These are phyloP conservation scores for Penicillium lagena DNA, from an alignment of 495 filamentous ascomycete genomes.

Conservation along the genomic window DNA sequence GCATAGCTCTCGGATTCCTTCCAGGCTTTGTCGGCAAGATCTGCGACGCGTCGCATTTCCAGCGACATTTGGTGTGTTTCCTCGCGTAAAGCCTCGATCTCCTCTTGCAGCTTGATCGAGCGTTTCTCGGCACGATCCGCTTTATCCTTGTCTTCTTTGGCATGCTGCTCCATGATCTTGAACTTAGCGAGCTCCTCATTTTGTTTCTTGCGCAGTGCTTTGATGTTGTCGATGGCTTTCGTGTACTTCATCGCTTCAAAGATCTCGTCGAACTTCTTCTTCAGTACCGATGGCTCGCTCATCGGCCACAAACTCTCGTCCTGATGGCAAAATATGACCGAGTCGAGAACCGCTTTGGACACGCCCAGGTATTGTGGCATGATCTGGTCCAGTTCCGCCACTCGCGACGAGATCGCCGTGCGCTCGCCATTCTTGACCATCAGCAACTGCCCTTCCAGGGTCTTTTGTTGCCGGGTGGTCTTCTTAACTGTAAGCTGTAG, in stretches of 20 bases:
- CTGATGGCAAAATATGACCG: slow-evolving; percentile 97
- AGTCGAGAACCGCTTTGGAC: slow-evolving; percentile 81
- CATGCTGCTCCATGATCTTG: slow-evolving; percentile 65
- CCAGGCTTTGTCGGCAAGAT: slow-evolving; percentile 53
- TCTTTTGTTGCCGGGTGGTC: slow-evolving; percentile 62
- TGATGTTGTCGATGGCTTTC: slow-evolving; percentile 94
- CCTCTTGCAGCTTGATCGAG: slow-evolving; percentile 55
- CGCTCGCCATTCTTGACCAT: slow-evolving; percentile 78
- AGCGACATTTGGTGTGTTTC: slow-evolving; percentile 51
- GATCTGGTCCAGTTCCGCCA: slow-evolving; percentile 72
- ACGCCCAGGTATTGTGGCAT: slow-evolving; percentile 88
- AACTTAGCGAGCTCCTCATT: slow-evolving; percentile 64
- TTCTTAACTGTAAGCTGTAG: slow-evolving; percentile 85
- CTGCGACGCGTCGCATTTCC: slow-evolving; percentile 48
- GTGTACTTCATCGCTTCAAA: slow-evolving; percentile 97
- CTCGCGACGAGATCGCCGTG: slow-evolving; percentile 65
- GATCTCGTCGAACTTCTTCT: slow-evolving; percentile 94
- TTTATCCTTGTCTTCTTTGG: slow-evolving; percentile 80
- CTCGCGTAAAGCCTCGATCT: slow-evolving; percentile 62
- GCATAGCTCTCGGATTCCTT: slow-evolving; percentile 55
- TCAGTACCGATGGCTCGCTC: slow-evolving; percentile 78
- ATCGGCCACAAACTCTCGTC: slow-evolving; percentile 98
- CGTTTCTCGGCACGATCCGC: slow-evolving; percentile 65
- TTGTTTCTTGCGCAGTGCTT: slow-evolving; percentile 73
- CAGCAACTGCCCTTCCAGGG: slow-evolving; percentile 70